Evolutionary conservation across 805 yeast genomes (phyloP).

Genomic region (Candida ipomoeae): DNA sequence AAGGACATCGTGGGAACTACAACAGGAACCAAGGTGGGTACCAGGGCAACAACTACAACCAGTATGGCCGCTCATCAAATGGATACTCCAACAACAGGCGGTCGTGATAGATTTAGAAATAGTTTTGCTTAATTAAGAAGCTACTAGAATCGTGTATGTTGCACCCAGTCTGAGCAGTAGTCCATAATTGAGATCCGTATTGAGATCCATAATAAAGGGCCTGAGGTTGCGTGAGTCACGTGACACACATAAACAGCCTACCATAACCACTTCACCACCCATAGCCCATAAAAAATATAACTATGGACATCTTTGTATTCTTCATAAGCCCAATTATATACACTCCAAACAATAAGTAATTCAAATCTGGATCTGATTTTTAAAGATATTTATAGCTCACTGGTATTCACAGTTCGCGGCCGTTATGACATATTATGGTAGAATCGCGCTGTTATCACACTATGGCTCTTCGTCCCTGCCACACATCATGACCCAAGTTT

Average conservation of each 20-base stretch:
- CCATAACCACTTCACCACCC: no score
- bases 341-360: no score
- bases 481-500: neutral
- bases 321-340: no score
- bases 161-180: neutral
- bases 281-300: no score
- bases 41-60: slow-evolving; percentile 1
- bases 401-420: neutral
- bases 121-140: neutral
- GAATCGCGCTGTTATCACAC: neutral
- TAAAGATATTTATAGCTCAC: neutral
- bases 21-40: slow-evolving; percentile 6
- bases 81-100: slow-evolving; percentile 2
- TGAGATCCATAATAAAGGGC: neutral
- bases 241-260: neutral
- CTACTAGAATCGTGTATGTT: neutral
- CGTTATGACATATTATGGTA: neutral
- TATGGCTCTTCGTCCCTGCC: neutral
- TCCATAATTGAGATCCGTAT: neutral
- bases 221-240: neutral
- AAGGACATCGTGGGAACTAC: neutral
- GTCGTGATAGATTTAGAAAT: neutral
- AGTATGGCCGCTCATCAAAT: neutral
- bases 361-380: neutral
- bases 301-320: no score